Conservation (phyloP, 129 eudicot genomes). For the Flaveria linearis region DNA sequence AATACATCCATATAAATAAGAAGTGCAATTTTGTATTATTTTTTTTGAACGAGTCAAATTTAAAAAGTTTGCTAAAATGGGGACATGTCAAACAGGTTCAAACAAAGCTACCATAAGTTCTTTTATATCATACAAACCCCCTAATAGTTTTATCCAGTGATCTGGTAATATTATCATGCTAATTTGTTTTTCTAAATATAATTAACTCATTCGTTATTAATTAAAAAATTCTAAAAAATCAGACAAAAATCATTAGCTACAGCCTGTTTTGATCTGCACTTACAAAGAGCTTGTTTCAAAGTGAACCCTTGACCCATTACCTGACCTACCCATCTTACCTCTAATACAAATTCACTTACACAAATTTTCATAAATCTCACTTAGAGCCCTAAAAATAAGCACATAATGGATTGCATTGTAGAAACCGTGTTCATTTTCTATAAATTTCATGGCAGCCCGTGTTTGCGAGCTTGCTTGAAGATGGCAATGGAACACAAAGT, state of each 20-base stretch:
- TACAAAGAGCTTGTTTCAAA: neutral
- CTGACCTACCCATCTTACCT: neutral
- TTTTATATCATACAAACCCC: neutral
- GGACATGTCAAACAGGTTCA: neutral
- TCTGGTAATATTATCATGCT: neutral
- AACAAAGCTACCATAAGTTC: neutral
- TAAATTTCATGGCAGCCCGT: conserved; percentile 51
- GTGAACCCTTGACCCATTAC: neutral
- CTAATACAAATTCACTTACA: neutral
- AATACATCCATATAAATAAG: neutral
- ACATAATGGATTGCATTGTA: conserved; percentile 6
- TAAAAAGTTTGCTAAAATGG: neutral
- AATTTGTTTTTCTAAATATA: neutral
- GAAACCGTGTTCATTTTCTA: neutral
- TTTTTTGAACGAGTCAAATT: neutral
- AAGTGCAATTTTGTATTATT: neutral
- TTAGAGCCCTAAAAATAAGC: neutral
- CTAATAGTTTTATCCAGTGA: neutral
- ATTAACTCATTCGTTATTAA: neutral
- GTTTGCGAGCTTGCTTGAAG: conserved; percentile 55
- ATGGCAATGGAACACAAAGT: conserved; percentile 53
- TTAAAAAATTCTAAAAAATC: neutral
- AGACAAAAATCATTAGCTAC: neutral
- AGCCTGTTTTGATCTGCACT: neutral
- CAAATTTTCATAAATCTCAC: neutral